phyloP scores from a whole-genome alignment of 768 basidiomycete genomes.

The Podaxis rugospora region DNA sequence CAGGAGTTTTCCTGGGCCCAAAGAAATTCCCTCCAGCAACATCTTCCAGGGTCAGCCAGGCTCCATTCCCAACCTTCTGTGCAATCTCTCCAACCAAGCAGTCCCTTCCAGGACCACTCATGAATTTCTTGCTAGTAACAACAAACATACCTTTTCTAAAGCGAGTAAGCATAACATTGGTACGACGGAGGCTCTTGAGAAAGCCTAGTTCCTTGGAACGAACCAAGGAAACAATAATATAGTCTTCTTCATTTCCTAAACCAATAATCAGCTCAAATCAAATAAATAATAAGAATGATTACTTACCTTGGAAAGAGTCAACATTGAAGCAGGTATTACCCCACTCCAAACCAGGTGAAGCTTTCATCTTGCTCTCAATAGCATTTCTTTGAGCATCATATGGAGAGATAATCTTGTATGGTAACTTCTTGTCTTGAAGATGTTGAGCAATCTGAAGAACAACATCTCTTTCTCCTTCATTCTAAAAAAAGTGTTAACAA shows the following conservation, averaged over 20 bases:
- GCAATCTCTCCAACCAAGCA: constrained; percentile 42
- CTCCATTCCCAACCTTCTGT: constrained; percentile 29
- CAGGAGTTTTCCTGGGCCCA: neutral
- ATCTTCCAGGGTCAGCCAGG: constrained; percentile 35
- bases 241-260: constrained; percentile 79
- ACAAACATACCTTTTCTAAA: constrained; percentile 80
- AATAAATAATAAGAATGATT: constrained; percentile 8
- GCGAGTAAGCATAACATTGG: constrained; percentile 86
- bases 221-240: constrained; percentile 69
- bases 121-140: constrained; percentile 56
- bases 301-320: constrained; percentile 77
- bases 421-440: constrained; percentile 44
- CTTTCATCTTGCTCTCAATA: constrained; percentile 55
- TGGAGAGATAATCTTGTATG: constrained; percentile 71
- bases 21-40: constrained; percentile 29
- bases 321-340: constrained; percentile 78
- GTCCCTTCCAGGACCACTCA: constrained; percentile 45
- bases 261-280: constrained; percentile 4
- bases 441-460: constrained; percentile 54
- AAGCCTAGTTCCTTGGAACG: constrained; percentile 65
- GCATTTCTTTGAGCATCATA: constrained; percentile 68
- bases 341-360: constrained; percentile 46
- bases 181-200: constrained; percentile 55
- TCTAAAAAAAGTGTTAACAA: constrained; percentile 36
- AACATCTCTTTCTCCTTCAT: constrained; percentile 49